Base-by-base conservation (phyloP, 192 early-diverging fungal genomes). In the Gamsiella multidivaricata region DNA sequence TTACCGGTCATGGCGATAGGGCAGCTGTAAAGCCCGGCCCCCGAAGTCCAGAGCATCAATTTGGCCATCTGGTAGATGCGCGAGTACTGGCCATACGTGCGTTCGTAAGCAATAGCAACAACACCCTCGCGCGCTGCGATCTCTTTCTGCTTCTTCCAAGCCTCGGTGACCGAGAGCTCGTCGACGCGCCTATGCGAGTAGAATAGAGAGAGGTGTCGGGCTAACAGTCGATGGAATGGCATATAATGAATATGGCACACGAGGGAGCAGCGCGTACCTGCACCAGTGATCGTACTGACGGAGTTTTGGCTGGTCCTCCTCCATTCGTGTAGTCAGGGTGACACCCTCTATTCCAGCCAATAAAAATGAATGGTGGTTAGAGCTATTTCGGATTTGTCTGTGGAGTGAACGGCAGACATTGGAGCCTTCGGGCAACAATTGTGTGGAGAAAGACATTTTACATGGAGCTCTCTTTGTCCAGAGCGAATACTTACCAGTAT, bases 241-340 rank as follows among this genome's bases (percentile, higher is more conserved):
- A n/a, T n/a, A n/a, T n/a, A n/a, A n/a, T n/a, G n/a, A n/a, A n/a
- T n/a, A n/a, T n/a, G n/a, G n/a, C n/a, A n/a, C n/a, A n/a, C n/a
- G n/a, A n/a, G n/a, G n/a, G n/a, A n/a, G n/a, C n/a, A n/a, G n/a
- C n/a, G n/a, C n/a, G n/a, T 69, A 79, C 71, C 82, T 79, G 55
- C 88, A 87, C 89, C 89, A 93, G 14, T 83, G 80, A 54, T 91
- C 89, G 55, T 90, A 92, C 68, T 93, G 91, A 22, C 81, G 80
- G 6, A 93, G 73, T 39, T 80, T 65, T 43, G 91, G 91, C 26
- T 85, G 85, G 58, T 93, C 80, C 3, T 80, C 67, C 61, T 93
- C 88, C 46, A 87, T 87, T 15, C 89, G 71, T 18, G 74, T 74
- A 18, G 65, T 80, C 42, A 83, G 69, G n/a, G 63, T 68, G 14